phyloP scores from a whole-genome alignment of 352 stramenopile species.

The Phytophthora cactorum region DNA sequence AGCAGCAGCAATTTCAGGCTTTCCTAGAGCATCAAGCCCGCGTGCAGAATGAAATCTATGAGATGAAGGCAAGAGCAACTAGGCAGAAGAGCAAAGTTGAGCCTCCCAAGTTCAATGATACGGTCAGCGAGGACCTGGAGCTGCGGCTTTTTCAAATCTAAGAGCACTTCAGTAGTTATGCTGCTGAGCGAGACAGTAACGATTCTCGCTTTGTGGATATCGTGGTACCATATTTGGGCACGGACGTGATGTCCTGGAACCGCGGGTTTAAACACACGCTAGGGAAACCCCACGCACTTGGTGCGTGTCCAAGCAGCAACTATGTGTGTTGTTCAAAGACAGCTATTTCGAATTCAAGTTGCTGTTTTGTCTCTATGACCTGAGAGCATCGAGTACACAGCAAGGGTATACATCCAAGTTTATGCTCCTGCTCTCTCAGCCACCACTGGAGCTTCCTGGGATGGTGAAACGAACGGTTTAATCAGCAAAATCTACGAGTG shows the following conservation, averaged over 20 bases:
- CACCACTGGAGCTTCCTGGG: conserved; percentile 7
- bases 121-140: conserved; percentile 14
- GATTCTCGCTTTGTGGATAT: conserved; percentile 13
- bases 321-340: conserved; percentile 3
- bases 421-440: conserved; percentile 12
- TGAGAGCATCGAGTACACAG: conserved; percentile 4
- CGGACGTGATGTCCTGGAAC: conserved; percentile 15
- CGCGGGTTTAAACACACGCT: conserved; percentile 2
- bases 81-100: conserved; percentile 13
- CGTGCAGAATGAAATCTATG: conserved; percentile 4
- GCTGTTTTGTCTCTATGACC: conserved; percentile 4
- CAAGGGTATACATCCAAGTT: conserved; percentile 21
- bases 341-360: conserved; percentile 16
- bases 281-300: conserved; percentile 7
- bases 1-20: conserved; percentile 7
- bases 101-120: conserved; percentile 19
- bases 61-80: conserved; percentile 14
- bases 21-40: conserved; percentile 15
- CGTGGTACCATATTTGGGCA: conserved; percentile 8
- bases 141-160: conserved; percentile 22
- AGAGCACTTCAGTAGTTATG: conserved; percentile 21
- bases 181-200: conserved; percentile 2
- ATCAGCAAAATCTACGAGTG: neutral
- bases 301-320: conserved; percentile 13
- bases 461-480: conserved; percentile 17